Base-by-base conservation (phyloP, 176 grass and related monocot genomes). In the Phoenix roebelenii region DNA sequence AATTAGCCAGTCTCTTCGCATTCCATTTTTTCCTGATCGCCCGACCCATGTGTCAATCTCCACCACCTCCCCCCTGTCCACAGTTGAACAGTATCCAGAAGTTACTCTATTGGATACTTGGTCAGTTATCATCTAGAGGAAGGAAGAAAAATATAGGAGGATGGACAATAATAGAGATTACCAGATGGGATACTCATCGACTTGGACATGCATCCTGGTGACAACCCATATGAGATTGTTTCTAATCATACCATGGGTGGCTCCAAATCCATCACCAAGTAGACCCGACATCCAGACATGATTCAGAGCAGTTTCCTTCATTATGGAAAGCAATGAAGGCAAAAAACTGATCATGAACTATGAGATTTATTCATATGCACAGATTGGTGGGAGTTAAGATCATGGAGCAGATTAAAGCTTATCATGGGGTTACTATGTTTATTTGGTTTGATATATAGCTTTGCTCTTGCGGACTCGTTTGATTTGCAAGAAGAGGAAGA, bases 161-260 rank as follows among this genome's bases (percentile, higher is more conserved):
- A 17, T 5, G n/a, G 12, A 32, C 5, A 4, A 2, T 5, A 4
- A 35, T n/a, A 17, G 25, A 26, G 3, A 5, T 76, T 68, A 82
- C 84, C 80, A 88, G 65, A 88, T 79, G 2, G 85, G 85, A 48
- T 83, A 88, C 55, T 83, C 61, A 0, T 76, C 76, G n/a, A 88
- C 68, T 20, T 83, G 61, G 55, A 88, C 63, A 22, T 83, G 85
- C 85, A 88, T 88, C 71, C 85, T 73, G 9, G 85, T 83, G 39
- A 88, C 85, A 9, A 88, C 85, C 85, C 85, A 88, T 59, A 88
- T 88, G 18, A 88, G 85, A 67, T 83, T 76, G 67, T 79, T 88
- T 59, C 51, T 88, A 32, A 73, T 76, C 85, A 88, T 88, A 15
- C 76, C 85, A 53, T 88, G 85, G n/a, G 85, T 88, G 7, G 85